Base-by-base conservation (phyloP, 441 rosid genomes). In the Populus hybrid region DNA sequence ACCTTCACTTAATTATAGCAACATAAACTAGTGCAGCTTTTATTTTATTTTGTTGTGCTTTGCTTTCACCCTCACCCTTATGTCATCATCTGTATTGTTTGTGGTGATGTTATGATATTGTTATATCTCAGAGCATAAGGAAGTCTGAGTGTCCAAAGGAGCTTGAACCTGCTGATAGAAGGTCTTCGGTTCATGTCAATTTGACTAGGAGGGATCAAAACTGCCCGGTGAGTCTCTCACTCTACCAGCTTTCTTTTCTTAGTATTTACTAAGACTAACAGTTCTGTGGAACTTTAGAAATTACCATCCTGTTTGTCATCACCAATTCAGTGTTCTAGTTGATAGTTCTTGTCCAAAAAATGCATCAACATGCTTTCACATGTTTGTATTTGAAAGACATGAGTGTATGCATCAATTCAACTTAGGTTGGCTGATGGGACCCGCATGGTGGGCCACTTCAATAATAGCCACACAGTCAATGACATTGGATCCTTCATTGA, bases 111-210 rank as follows among this genome's bases (percentile, higher is more conserved):
- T 50, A 63, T 75, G 73, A 64, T 59, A 65, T 53, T 68, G 53
- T 78, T 42, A 16, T 64, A 6, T 72, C 83, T 71, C 86, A 95
- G 97, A 94, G 99, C 81, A 95, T 95, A 83, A 86, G 89, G 78
- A 95, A 88, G 75, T 95, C 99, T 69, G 98, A 95, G 87, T 95
- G 99, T 79, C 98, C 98, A 9, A 90, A 85, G 84, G 99, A 94
- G 90, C 99, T 95, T 68, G 97, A 92, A 89, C 95, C 97, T 77
- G 92, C 86, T 0, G 94, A 93, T 88, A 85, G 83, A 79, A 95
- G 94, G 84, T 87, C 97, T 7, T 79, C 92, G 9, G 94, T 95
- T 53, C 93, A 90, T 84, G 98, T 91, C 72, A 95, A 95, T 83
- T 86, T 94, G 84, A 91, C 90, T 77, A 88, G 94, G 83, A 90